Conservation (phyloP, 495 filamentous ascomycete species). For the Xylaria castorea region DNA sequence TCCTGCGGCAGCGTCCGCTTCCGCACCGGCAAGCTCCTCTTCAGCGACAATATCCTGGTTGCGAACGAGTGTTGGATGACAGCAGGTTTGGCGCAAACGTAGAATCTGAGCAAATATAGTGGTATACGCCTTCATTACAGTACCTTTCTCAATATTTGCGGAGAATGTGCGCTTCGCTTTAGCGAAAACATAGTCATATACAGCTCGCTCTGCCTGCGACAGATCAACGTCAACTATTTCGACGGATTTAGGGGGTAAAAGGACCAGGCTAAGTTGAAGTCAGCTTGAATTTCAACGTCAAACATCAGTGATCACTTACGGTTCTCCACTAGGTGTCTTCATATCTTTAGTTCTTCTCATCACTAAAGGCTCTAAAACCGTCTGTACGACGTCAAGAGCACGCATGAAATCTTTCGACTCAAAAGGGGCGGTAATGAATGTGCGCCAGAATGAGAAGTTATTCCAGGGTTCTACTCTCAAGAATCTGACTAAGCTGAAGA, state of each 20-base stretch:
- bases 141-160: conserved; percentile 87
- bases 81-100: conserved; percentile 91
- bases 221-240: conserved; percentile 87
- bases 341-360: conserved; percentile 95
- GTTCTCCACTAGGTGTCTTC: conserved; percentile 90
- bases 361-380: conserved; percentile 93
- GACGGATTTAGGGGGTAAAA: conserved; percentile 80
- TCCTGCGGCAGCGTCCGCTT: conserved; percentile 78
- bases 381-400: conserved; percentile 95
- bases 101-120: conserved; percentile 97
- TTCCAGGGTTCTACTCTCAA: conserved; percentile 94
- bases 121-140: conserved; percentile 90
- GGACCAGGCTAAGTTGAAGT: conserved; percentile 63
- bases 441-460: conserved; percentile 98
- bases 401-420: conserved; percentile 93
- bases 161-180: conserved; percentile 83
- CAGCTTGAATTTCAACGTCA: conserved; percentile 11
- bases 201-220: conserved; percentile 80
- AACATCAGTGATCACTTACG: conserved; percentile 39
- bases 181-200: conserved; percentile 88
- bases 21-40: conserved; percentile 81
- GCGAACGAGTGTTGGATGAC: conserved; percentile 87
- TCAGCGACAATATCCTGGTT: conserved; percentile 85
- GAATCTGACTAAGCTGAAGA: conserved; percentile 95
- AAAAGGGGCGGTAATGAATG: conserved; percentile 96